phyloP scores from a whole-genome alignment of 2,329 filamentous ascomycete species.

The Hymenoscyphus salicellus region DNA sequence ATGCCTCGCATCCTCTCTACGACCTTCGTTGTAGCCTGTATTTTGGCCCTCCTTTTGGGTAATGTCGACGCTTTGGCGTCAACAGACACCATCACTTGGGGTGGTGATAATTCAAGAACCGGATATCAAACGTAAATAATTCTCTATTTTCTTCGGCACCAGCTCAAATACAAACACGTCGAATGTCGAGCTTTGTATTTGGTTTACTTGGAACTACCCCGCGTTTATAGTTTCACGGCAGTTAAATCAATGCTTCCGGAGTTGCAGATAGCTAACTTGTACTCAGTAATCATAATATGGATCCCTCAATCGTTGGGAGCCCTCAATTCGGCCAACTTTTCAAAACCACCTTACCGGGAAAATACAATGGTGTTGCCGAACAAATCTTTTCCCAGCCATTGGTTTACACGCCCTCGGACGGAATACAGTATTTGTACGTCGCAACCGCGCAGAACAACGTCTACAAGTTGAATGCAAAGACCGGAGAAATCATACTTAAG shows the following conservation, averaged over 20 bases:
- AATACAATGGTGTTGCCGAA: slow-evolving; percentile 48
- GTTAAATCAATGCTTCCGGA: neutral
- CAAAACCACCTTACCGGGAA: slow-evolving; percentile 50
- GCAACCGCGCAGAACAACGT: slow-evolving; percentile 58
- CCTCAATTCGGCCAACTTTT: slow-evolving; percentile 55
- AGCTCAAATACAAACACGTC: too few species aligned
- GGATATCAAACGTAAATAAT: slow-evolving; percentile 52
- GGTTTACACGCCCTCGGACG: slow-evolving; percentile 47
- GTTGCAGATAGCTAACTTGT: slow-evolving; percentile 5
- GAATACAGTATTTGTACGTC: slow-evolving; percentile 52
- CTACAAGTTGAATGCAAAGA: slow-evolving; percentile 55
- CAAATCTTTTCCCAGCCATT: slow-evolving; percentile 52
- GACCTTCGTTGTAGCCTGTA: slow-evolving; percentile 22
- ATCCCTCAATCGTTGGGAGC: slow-evolving; percentile 55
- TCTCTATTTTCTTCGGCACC: neutral
- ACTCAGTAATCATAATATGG: slow-evolving; percentile 57
- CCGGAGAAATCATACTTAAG: slow-evolving; percentile 48
- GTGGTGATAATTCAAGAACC: slow-evolving; percentile 52
- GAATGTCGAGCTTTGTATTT: too few species aligned
- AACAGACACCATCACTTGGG: slow-evolving; percentile 52
- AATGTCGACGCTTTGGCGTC: slow-evolving; percentile 26
- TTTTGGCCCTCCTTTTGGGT: slow-evolving; percentile 14
- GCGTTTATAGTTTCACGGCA: neutral
- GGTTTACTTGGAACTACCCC: too few species aligned
- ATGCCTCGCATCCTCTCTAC: slow-evolving; percentile 15